Percentiles rank a stretch among this genome's conserved stretches.
Conservation (phyloP, 768 basidiomycete species). For the Sutorius australiensis region DNA sequence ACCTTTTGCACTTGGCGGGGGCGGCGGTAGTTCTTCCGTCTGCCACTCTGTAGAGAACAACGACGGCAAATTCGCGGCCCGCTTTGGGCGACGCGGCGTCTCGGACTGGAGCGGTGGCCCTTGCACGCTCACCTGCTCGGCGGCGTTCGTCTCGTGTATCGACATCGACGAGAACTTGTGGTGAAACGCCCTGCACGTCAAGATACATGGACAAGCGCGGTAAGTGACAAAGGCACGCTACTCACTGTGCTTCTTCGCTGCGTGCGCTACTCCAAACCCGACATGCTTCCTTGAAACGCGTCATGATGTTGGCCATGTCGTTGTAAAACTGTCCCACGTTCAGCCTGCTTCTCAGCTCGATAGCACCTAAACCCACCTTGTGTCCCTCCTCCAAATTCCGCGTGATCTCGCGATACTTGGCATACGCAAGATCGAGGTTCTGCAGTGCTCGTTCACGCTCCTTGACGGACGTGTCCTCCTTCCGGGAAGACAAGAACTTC, state of each 20-base stretch:
- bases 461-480: constrained; percentile 72
- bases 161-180: constrained; percentile 28
- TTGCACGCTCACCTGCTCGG: constrained; percentile 1
- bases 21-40: constrained; percentile 46
- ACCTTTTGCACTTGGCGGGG: constrained; percentile 32
- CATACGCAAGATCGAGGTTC: constrained; percentile 78
- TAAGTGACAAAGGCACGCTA: neutral
- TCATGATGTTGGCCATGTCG: constrained; percentile 68
- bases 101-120: neutral
- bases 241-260: constrained; percentile 73
- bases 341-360: neutral
- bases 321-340: constrained; percentile 75
- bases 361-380: constrained; percentile 45
- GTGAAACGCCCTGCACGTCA: constrained; percentile 16
- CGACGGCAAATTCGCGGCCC: constrained; percentile 41
- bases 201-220: neutral
- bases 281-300: constrained; percentile 73
- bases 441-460: constrained; percentile 80
- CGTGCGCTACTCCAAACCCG: constrained; percentile 70
- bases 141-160: constrained; percentile 25
- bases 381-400: constrained; percentile 86
- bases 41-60: constrained; percentile 52
- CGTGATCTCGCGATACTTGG: constrained; percentile 82
- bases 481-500: constrained; percentile 69
- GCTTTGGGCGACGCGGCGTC: constrained; percentile 21